Percentiles rank a stretch among this genome's conserved stretches.
Evolutionary conservation across 169 alveolate genomes (phyloP).

Genomic region (Eimeria falciformis): DNA sequence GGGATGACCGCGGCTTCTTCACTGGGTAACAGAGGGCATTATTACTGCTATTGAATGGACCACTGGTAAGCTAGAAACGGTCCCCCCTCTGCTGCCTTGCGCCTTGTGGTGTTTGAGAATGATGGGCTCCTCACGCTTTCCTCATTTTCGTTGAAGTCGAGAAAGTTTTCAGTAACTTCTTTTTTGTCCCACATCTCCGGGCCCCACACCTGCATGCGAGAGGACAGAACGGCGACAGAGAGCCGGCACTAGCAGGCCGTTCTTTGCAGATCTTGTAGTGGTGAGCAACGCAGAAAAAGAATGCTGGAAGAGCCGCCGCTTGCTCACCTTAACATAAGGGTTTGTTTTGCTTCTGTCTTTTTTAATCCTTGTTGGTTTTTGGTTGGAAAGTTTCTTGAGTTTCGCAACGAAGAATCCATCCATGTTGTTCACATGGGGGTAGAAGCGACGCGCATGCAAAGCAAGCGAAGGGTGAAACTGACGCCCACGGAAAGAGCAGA

Average conservation of each 20-base stretch:
- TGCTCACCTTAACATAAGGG: conserved; percentile 41
- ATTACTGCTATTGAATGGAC: no score
- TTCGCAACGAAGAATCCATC: conserved; percentile 99
- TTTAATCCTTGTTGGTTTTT: conserved; percentile 72
- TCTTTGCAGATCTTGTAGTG: no score
- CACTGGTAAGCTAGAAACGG: no score
- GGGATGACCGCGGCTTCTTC: no score
- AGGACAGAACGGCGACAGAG: no score
- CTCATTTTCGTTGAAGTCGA: neutral
- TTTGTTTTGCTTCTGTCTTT: conserved; percentile 70
- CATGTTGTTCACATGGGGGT: conserved; percentile 97
- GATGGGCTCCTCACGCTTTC: neutral
- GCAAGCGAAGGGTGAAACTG: conserved; percentile 92
- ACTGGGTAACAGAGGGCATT: no score
- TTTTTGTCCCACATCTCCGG: conserved; percentile 32
- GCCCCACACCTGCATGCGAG: conserved; percentile 41
- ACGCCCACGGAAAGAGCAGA: conserved; percentile 92
- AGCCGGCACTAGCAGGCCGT: no score
- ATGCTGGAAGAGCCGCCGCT: neutral
- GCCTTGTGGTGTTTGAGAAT: no score
- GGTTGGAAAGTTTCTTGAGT: conserved; percentile 93
- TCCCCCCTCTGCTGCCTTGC: no score
- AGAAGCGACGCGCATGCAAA: conserved; percentile 90
- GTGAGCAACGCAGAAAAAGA: neutral
- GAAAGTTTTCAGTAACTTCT: neutral